Percentiles rank a stretch among this genome's conserved stretches.
Evolutionary conservation across 192 early-diverging fungal genomes (phyloP).

Genomic region (Endogone sp.): DNA sequence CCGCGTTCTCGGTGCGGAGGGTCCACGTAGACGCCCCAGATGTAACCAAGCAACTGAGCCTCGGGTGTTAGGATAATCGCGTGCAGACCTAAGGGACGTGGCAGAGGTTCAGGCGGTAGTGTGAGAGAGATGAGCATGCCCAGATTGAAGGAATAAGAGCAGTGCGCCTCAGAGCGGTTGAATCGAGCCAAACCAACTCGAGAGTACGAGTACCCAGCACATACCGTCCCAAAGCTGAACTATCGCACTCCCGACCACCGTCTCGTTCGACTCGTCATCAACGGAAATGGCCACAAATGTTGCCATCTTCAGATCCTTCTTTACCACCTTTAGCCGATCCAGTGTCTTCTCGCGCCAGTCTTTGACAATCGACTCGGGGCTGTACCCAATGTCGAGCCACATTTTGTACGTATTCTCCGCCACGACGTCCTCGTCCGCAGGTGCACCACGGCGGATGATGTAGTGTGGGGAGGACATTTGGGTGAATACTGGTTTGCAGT

Average conservation of each 20-base stretch:
- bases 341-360: background rate
- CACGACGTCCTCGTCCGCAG: background rate
- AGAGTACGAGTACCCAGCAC: background rate
- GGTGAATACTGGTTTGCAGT: too few relatives aligned
- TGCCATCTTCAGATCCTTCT: background rate
- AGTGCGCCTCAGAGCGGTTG: too few relatives aligned
- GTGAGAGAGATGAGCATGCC: too few relatives aligned
- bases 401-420: background rate
- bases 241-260: background rate
- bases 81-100: background rate
- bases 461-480: too few relatives aligned
- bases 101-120: too few relatives aligned
- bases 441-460: background rate
- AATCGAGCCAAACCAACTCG: background rate
- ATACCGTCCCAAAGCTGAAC: background rate
- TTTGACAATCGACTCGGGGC: background rate
- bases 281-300: background rate
- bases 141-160: too few relatives aligned
- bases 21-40: constrained; percentile 2
- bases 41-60: background rate
- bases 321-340: background rate
- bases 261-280: background rate
- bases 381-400: background rate
- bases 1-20: constrained; percentile 2
- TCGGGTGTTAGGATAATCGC: background rate